These are phyloP conservation scores for Penicilliopsis zonata DNA, from an alignment of 495 filamentous ascomycete genomes.

Conservation along the genomic window DNA sequence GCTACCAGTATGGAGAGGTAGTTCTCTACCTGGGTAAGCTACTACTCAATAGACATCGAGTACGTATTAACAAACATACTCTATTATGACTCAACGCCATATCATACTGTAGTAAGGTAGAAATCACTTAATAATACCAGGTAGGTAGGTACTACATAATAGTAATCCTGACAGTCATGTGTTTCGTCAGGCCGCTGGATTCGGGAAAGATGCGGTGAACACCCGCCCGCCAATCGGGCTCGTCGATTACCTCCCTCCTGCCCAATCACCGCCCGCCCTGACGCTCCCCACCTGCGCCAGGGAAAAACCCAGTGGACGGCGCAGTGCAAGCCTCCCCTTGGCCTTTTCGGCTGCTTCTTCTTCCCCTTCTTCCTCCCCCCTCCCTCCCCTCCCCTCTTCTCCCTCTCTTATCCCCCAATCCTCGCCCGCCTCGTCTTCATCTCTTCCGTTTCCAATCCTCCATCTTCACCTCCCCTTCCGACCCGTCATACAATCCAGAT, in stretches of 20 bases:
- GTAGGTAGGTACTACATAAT: too few species aligned
- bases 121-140: too few species aligned
- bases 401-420: conserved; percentile 10
- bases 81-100: too few species aligned
- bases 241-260: conserved; percentile 5
- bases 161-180: too few species aligned
- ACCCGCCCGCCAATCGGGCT: conserved; percentile 17
- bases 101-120: too few species aligned
- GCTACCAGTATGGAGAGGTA: too few species aligned
- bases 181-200: background rate
- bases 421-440: conserved; percentile 21
- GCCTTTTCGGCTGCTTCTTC: conserved; percentile 15
- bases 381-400: conserved; percentile 7
- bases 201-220: conserved; percentile 29
- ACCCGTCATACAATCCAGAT: conserved; percentile 36
- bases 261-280: conserved; percentile 13
- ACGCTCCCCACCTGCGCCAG: background rate
- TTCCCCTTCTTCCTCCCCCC: conserved; percentile 15
- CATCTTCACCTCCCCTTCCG: conserved; percentile 18
- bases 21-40: too few species aligned
- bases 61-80: too few species aligned
- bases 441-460: conserved; percentile 11
- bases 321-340: conserved; percentile 21
- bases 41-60: too few species aligned
- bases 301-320: background rate